These are phyloP conservation scores for Saccharomyces eubayanus DNA, from an alignment of 805 yeast species.

Conservation along the genomic window DNA sequence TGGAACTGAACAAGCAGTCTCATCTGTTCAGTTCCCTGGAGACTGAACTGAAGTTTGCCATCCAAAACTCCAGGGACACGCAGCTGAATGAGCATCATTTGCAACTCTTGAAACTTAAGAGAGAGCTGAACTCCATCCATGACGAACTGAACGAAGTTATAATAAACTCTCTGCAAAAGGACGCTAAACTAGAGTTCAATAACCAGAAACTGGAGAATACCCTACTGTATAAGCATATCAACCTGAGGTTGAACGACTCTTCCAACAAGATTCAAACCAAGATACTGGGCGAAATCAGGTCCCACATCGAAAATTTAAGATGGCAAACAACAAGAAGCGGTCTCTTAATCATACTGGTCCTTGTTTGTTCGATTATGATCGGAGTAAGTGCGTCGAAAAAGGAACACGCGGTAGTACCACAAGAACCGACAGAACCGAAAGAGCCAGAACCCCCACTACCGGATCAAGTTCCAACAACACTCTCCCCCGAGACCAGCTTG, in stretches of 20 bases:
- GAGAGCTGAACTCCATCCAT: constrained; percentile 61
- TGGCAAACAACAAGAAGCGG: constrained; percentile 94
- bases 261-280: constrained; percentile 78
- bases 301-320: constrained; percentile 79
- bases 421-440: constrained; percentile 28
- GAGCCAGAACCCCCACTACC: not conserved
- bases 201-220: constrained; percentile 84
- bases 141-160: constrained; percentile 66
- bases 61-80: constrained; percentile 60
- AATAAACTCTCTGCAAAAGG: constrained; percentile 55
- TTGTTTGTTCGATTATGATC: constrained; percentile 55
- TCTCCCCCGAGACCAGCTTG: not conserved
- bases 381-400: constrained; percentile 38
- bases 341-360: constrained; percentile 58
- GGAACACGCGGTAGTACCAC: constrained; percentile 28
- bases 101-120: constrained; percentile 57
- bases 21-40: constrained; percentile 89
- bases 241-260: constrained; percentile 68
- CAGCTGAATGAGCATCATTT: constrained; percentile 61
- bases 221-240: constrained; percentile 57
- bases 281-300: constrained; percentile 69
- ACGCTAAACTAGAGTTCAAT: constrained; percentile 72
- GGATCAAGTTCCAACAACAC: not conserved
- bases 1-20: constrained; percentile 78
- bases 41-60: constrained; percentile 73